Conservation (phyloP, 148 eudicot species). For the Simmondsia chinensis region DNA sequence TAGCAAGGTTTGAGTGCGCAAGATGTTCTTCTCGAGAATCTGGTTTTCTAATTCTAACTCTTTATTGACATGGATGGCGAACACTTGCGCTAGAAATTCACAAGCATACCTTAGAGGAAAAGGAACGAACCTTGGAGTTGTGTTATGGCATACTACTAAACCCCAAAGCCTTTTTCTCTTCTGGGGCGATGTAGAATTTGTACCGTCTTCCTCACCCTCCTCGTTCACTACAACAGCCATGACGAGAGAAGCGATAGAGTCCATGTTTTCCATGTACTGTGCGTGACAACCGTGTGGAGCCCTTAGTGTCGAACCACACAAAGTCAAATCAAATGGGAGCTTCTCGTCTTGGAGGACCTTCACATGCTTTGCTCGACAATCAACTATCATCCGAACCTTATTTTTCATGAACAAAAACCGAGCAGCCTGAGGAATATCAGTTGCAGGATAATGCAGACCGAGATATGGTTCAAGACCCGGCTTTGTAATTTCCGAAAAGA, state of each 20-base stretch:
- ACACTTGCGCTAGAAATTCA: conserved; percentile 88
- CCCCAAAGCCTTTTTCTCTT: conserved; percentile 90
- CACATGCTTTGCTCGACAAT: conserved; percentile 65
- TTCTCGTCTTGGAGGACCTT: conserved; percentile 70
- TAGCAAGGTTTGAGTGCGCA: conserved; percentile 78
- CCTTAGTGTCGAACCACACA: conserved; percentile 89
- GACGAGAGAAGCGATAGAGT: conserved; percentile 82
- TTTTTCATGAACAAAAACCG: conserved; percentile 88
- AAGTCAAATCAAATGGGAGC: conserved; percentile 55
- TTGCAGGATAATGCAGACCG: conserved; percentile 93
- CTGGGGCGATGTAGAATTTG: conserved; percentile 34
- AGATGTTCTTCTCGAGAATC: conserved; percentile 73
- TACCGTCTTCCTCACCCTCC: conserved; percentile 39
- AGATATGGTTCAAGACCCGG: conserved; percentile 82
- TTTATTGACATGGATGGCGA: conserved; percentile 80
- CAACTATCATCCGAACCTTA: conserved; percentile 86
- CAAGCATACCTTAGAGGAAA: conserved; percentile 92
- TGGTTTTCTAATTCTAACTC: conserved; percentile 79
- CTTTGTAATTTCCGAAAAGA: conserved; percentile 61
- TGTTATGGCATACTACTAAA: conserved; percentile 83
- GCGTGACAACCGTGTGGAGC: conserved; percentile 91
- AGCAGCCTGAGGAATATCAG: conserved; percentile 94
- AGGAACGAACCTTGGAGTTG: conserved; percentile 81
- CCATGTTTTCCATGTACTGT: conserved; percentile 93
- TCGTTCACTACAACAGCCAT: conserved; percentile 93